These are phyloP conservation scores for Salvia hispanica DNA, from an alignment of 257 asterid genomes.

Conservation along the genomic window DNA sequence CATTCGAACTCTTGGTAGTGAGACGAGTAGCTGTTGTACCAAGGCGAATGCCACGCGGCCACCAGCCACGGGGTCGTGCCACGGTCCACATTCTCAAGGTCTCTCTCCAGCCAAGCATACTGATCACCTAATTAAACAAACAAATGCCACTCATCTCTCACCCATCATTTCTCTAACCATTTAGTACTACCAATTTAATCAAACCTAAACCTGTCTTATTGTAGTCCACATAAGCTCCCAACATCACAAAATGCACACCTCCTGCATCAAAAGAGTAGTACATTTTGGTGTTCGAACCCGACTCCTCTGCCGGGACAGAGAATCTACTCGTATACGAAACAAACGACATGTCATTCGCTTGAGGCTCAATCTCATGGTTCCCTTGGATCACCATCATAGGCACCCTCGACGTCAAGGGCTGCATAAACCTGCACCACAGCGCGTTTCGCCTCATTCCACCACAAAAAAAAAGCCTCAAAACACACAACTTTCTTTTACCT, in stretches of 20 bases:
- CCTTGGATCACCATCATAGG: slow-evolving; percentile 96
- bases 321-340: slow-evolving; percentile 66
- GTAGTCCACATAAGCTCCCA: slow-evolving; percentile 84
- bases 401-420: slow-evolving; percentile 67
- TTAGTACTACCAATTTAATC: slow-evolving; percentile 1
- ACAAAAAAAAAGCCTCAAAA: not conserved
- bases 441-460: not conserved
- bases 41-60: slow-evolving; percentile 88
- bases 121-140: slow-evolving; percentile 55
- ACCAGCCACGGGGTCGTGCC: slow-evolving; percentile 74
- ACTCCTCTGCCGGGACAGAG: slow-evolving; percentile 78
- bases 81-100: slow-evolving; percentile 57
- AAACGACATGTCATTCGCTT: slow-evolving; percentile 53
- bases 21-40: slow-evolving; percentile 86
- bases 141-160: not conserved
- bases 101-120: slow-evolving; percentile 72
- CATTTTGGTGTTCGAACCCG: slow-evolving; percentile 60
- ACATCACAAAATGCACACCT: slow-evolving; percentile 75
- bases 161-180: not conserved
- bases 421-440: slow-evolving; percentile 65
- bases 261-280: slow-evolving; percentile 90
- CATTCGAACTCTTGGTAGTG: slow-evolving; percentile 92
- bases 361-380: slow-evolving; percentile 92
- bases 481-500: slow-evolving; percentile 42
- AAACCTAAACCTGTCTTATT: slow-evolving; percentile 53